A percentile compares a stretch with the other conserved stretches of the same genome.
phyloP scores from a whole-genome alignment of 306 rosid genomes.

The Pyrus bretschneideri region DNA sequence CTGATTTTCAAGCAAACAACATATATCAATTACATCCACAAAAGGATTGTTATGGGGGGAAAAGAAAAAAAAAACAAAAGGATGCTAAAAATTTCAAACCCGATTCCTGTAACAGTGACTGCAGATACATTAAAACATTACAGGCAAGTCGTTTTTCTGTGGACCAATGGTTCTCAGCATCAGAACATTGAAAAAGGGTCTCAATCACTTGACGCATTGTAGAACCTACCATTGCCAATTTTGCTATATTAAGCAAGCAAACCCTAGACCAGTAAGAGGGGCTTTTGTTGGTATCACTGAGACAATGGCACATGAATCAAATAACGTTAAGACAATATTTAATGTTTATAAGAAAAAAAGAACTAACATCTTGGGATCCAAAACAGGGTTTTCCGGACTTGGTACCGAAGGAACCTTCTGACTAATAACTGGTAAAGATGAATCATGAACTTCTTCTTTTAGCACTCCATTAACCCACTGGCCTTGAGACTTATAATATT shows the following conservation, averaged over 20 bases:
- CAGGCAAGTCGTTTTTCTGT: constrained; percentile 62
- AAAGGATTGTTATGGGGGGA: neutral
- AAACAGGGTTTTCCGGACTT: constrained; percentile 27
- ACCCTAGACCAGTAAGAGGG: constrained; percentile 87
- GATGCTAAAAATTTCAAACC: constrained; percentile 40
- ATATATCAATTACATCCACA: neutral
- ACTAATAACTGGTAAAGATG: constrained; percentile 7
- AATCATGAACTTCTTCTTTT: too few relatives aligned
- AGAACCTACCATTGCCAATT: constrained; percentile 74
- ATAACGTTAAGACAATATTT: neutral
- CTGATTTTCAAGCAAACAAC: constrained; percentile 39
- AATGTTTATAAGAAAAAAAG: too few relatives aligned
- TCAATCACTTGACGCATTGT: constrained; percentile 79
- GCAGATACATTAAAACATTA: constrained; percentile 59
- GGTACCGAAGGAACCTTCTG: constrained; percentile 31
- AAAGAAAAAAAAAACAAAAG: neutral
- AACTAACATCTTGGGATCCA: constrained; percentile 38
- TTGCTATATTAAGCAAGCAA: constrained; percentile 76
- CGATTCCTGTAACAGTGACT: constrained; percentile 73
- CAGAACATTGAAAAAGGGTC: constrained; percentile 81
- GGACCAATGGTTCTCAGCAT: constrained; percentile 73
- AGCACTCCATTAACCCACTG: too few relatives aligned
- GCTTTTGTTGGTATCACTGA: constrained; percentile 56
- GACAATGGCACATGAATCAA: constrained; percentile 20
- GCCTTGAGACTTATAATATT: too few relatives aligned